Evolutionary conservation across 2,329 filamentous ascomycete species (phyloP), one percentile per base, ranked within the genome.

Genomic region (Pseudogymnoascus sp.): DNA sequence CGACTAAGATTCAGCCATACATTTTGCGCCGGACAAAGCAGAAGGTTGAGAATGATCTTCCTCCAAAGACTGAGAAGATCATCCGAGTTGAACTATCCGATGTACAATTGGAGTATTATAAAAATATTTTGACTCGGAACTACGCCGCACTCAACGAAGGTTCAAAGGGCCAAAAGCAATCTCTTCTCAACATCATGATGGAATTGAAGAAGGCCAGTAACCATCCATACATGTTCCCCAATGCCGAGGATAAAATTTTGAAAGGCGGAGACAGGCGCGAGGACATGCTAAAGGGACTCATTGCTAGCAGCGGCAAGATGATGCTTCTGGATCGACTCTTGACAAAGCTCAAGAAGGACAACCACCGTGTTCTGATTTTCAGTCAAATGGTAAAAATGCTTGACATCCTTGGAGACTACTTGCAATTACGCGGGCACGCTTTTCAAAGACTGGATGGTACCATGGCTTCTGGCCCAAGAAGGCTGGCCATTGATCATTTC

Each of bases 311-410:
- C 76, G 95, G 95, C 68, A 99, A 99, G 78, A 97, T 99, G 94
- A 97, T 97, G 92, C 81, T 99, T 58, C 84, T 99, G 6, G 94
- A 99, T 70, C 91, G 92, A 72, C 85, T 99, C n/a, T 82, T 99
- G 9, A 89, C 89, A 5, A 99, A 99, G 76, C 78, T 99, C 67
- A 96, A 89, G 74, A 90, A 88, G 68, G 94, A 99, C 71, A 91
- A 91, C 58, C 94, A 99, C 75, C 90, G 94, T 61, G 95, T 99
- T 10, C 79, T 99, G 66, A 97, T 99, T 67, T 99, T 99, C 80
- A 97, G 93, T 74, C 94, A 99, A 73, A 99, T 99, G 94, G 95
- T 99, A 36, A 95, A 91, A 73, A 97, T 99, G 90, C 83, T 99
- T 21, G 92, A 99, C 71, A 94, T 99, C 61, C 81, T 99, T 1